Percentiles rank a stretch among this genome's conserved stretches.
Evolutionary conservation across 139 green algal species (phyloP).

Genomic region (Monoraphidium neglectum): DNA sequence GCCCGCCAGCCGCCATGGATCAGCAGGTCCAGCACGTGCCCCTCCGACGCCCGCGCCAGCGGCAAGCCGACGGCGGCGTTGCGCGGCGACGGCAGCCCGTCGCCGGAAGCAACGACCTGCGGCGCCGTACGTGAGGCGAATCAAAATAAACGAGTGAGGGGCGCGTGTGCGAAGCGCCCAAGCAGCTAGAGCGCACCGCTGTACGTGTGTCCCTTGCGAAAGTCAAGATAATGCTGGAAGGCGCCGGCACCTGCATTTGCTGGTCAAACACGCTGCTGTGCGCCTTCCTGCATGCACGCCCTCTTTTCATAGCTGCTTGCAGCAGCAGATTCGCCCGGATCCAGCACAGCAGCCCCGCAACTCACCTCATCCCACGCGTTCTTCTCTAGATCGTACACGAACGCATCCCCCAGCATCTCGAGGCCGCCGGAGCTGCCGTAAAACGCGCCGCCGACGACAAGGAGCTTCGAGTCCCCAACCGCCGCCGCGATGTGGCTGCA

Average conservation of each 20-base stretch:
- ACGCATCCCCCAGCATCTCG: conserved; percentile 36
- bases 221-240: too few relatives aligned
- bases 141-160: too few relatives aligned
- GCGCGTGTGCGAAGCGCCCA: too few relatives aligned
- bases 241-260: too few relatives aligned
- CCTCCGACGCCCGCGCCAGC: neutral
- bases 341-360: too few relatives aligned
- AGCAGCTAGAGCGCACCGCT: too few relatives aligned
- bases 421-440: conserved; percentile 37
- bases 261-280: too few relatives aligned
- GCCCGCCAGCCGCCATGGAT: conserved; percentile 36
- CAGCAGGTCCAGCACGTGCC: neutral
- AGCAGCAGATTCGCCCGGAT: too few relatives aligned
- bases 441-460: conserved; percentile 43
- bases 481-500: conserved; percentile 40
- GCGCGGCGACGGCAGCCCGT: conserved; percentile 13
- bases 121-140: too few relatives aligned
- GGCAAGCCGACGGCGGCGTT: conserved; percentile 38
- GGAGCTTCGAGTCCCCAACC: neutral
- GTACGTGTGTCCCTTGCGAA: too few relatives aligned
- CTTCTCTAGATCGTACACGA: conserved; percentile 18
- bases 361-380: conserved; percentile 17
- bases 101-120: neutral
- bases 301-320: too few relatives aligned
- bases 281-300: neutral